phyloP scores from a whole-genome alignment of 257 asterid genomes.

The Jaltomata sinuosa region DNA sequence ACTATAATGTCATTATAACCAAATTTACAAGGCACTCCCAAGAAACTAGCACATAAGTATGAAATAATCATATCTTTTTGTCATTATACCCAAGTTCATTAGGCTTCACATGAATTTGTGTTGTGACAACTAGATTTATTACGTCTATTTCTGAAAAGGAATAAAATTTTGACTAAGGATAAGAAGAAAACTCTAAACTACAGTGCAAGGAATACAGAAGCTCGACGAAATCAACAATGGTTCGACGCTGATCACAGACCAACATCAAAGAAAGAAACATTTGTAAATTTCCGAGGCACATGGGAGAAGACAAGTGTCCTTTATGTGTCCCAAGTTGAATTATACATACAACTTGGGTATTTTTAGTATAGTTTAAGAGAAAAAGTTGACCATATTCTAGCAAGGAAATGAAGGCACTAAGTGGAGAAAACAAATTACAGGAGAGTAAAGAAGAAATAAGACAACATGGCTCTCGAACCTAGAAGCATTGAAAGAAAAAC shows the following conservation, averaged over 20 bases:
- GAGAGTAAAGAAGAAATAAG: background rate
- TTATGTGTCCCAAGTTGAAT: background rate
- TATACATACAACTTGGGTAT: background rate
- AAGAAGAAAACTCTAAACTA: background rate
- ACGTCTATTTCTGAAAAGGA: background rate
- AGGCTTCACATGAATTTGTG: background rate
- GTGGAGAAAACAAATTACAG: background rate
- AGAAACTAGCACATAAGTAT: background rate
- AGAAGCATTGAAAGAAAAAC: background rate
- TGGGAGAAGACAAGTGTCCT: background rate
- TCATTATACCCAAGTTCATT: background rate
- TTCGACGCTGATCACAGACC: background rate
- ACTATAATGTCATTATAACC: background rate
- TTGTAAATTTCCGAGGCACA: background rate
- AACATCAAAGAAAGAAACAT: background rate
- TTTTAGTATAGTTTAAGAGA: background rate
- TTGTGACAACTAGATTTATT: background rate
- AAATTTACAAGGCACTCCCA: background rate
- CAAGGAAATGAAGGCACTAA: background rate
- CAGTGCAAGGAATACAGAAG: background rate
- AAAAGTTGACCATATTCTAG: background rate
- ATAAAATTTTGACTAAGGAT: background rate
- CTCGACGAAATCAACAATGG: background rate
- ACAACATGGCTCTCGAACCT: background rate
- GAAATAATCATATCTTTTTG: background rate